A percentile compares a stretch with the other conserved stretches of the same genome.
phyloP scores from a whole-genome alignment of 306 rosid species.

The Prunus salicina region DNA sequence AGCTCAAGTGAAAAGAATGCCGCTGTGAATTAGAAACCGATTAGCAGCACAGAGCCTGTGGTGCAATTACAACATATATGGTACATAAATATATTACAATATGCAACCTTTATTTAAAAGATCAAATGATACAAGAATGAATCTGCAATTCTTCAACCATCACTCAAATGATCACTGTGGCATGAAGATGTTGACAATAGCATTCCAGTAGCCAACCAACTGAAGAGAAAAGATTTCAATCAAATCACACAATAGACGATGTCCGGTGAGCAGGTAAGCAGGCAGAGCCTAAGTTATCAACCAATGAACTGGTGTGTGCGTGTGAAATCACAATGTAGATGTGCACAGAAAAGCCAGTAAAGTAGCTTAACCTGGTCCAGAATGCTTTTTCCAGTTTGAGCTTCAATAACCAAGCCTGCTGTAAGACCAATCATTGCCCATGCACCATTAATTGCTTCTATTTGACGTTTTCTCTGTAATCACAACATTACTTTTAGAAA shows the following conservation, averaged over 20 bases:
- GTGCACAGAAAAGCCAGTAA: neutral
- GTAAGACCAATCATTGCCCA: conserved; percentile 98
- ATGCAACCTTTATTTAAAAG: conserved; percentile 19
- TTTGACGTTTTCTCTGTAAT: conserved; percentile 69
- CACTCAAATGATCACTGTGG: conserved; percentile 29
- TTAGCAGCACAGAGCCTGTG: conserved; percentile 14
- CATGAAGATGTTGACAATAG: conserved; percentile 53
- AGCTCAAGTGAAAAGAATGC: conserved; percentile 23
- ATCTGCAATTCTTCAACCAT: conserved; percentile 25
- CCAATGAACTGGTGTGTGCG: conserved; percentile 2
- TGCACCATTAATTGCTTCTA: conserved; percentile 93
- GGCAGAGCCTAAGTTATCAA: conserved; percentile 17
- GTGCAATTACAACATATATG: conserved; percentile 16
- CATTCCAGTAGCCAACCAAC: conserved; percentile 59
- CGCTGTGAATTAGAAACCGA: conserved; percentile 11
- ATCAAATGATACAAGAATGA: conserved; percentile 33
- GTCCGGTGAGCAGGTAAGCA: conserved; percentile 24
- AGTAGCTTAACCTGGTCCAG: conserved; percentile 58
- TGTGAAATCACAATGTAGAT: neutral
- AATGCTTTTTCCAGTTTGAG: conserved; percentile 77
- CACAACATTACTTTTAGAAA: conserved; percentile 23
- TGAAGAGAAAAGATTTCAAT: conserved; percentile 37
- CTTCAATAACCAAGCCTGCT: conserved; percentile 77
- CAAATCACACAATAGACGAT: conserved; percentile 15
- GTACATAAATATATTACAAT: conserved; percentile 19